Conservation (phyloP, 306 rosid species). For the Erythrophleum fordii region DNA sequence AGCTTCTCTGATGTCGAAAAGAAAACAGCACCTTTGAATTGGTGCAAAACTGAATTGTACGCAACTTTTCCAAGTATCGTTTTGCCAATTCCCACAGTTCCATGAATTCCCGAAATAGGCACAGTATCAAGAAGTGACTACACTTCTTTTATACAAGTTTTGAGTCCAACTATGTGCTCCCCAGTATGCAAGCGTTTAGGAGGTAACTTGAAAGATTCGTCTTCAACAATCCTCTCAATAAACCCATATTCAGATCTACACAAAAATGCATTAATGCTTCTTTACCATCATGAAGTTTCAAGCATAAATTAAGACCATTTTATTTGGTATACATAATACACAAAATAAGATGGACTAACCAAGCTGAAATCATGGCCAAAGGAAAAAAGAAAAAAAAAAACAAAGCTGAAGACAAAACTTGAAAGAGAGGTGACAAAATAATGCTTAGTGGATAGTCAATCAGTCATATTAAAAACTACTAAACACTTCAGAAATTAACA, state of each 20-base stretch:
- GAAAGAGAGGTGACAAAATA: no score
- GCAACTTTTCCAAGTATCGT: slow-evolving; percentile 2
- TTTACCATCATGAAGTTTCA: no score
- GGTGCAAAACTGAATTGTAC: neutral
- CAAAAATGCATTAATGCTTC: no score
- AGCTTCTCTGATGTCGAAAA: neutral
- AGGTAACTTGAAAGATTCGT: neutral
- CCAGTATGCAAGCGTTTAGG: neutral
- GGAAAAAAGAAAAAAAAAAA: no score
- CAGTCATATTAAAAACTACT: no score
- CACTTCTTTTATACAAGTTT: neutral
- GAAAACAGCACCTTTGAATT: slow-evolving; percentile 20
- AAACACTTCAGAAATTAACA: no score
- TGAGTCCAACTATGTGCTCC: neutral
- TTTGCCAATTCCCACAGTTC: slow-evolving; percentile 37
- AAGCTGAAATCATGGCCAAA: no score
- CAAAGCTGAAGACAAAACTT: no score
- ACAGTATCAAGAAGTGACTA: neutral
- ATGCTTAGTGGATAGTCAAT: no score
- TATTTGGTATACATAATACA: no score
- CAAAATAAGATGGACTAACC: no score
- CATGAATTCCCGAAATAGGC: slow-evolving; percentile 10
- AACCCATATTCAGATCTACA: slow-evolving; percentile 31
- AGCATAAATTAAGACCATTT: no score
- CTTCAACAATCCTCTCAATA: slow-evolving; percentile 4